phyloP scores from a whole-genome alignment of 345 rosid species.

The Eucalyptus marginata region DNA sequence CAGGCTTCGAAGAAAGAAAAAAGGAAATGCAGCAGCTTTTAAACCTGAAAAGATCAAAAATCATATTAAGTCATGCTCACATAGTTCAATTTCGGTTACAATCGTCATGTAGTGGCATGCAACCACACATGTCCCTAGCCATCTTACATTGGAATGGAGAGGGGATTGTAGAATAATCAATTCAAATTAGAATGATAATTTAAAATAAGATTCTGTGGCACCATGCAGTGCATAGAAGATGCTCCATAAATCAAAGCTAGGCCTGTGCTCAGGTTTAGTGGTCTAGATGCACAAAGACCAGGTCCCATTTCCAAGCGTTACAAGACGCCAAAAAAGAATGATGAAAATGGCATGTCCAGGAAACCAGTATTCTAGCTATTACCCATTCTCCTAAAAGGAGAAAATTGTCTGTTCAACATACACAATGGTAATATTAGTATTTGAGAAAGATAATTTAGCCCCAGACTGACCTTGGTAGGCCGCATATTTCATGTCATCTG shows the following conservation, averaged over 20 bases:
- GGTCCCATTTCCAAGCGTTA: background rate
- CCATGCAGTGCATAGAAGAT: background rate
- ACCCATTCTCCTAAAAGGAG: background rate
- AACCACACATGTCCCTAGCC: background rate
- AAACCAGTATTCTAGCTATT: background rate
- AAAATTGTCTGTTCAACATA: background rate
- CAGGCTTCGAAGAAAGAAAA: background rate
- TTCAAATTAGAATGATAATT: background rate
- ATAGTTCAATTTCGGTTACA: background rate
- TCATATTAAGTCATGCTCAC: background rate
- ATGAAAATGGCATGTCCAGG: background rate
- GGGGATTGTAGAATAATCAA: background rate
- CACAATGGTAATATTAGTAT: background rate
- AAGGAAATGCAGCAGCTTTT: background rate
- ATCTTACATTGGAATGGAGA: background rate
- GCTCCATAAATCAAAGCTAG: background rate
- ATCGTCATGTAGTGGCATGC: background rate
- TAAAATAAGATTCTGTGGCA: background rate
- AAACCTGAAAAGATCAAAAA: background rate
- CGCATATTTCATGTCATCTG: background rate
- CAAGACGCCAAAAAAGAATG: accelerated
- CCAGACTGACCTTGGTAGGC: background rate
- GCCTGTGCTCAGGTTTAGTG: background rate
- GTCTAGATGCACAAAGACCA: background rate
- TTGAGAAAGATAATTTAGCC: background rate